A percentile compares a stretch with the other conserved stretches of the same genome.
Evolutionary conservation across 306 rosid genomes (phyloP).

Genomic region (Parietaria judaica): DNA sequence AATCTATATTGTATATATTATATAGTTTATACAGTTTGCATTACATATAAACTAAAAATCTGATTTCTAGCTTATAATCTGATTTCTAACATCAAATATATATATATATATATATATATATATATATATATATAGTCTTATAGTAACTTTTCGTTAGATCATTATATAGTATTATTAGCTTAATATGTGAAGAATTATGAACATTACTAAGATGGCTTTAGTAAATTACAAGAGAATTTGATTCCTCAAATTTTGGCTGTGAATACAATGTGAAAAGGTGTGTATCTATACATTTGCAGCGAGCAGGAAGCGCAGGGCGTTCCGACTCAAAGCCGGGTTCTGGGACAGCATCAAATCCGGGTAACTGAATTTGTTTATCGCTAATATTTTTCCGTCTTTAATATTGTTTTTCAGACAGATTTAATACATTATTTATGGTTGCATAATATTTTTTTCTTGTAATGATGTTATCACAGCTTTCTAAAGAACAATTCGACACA

Average conservation of each 20-base stretch:
- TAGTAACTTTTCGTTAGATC: no score
- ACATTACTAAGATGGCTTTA: no score
- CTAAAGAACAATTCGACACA: constrained; percentile 54
- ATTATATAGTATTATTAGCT: no score
- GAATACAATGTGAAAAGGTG: not conserved
- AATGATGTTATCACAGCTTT: constrained; percentile 38
- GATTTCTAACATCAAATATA: no score
- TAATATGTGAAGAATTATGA: no score
- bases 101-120: no score
- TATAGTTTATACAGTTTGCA: not conserved
- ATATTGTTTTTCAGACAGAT: not conserved
- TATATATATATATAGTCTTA: no score
- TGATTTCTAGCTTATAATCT: not conserved
- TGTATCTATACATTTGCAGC: constrained; percentile 30
- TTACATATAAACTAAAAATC: no score
- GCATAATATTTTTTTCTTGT: not conserved
- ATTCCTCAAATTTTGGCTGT: no score
- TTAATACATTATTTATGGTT: no score
- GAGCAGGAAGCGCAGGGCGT: constrained; percentile 39
- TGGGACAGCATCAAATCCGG: constrained; percentile 97
- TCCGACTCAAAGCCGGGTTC: constrained; percentile 62
- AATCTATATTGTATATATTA: not conserved
- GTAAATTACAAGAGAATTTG: no score
- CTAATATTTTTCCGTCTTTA: not conserved
- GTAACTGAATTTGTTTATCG: constrained; percentile 28